Evolutionary conservation across 306 rosid species (phyloP), one percentile per base, ranked within the genome.

Genomic region (Oemleria cerasiformis): DNA sequence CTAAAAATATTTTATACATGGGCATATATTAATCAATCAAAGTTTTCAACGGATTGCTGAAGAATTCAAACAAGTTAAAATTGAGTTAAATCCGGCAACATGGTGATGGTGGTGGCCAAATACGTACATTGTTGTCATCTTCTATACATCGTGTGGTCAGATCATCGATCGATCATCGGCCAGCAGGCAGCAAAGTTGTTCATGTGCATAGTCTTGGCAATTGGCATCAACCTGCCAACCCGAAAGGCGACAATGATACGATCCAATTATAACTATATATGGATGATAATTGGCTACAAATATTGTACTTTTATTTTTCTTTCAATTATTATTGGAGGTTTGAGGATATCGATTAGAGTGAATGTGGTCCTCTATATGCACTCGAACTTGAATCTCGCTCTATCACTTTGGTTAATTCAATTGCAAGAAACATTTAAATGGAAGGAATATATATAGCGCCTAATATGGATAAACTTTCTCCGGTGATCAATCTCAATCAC

Each of bases 1-100:
- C 1, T 25, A 25, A 25, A 25, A 25, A 1, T 25, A 25, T 25
- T 25, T 25, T 25, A 1, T 1, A 25, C 44, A 9, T 49, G 49
- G 40, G 58, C 21, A 78, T 72, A n/a, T n/a, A n/a, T n/a, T n/a
- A n/a, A n/a, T 70, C 73, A 81, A 41, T 25, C 1, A 25, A 25
- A 25, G 68, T 67, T 75, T 79, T 82, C 84, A 81, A 84, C 75
- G 67, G 73, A 49, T 53, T 25, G 67, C 71, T 23, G 71, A 38
- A 23, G 30, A 17, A 15, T 4, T 9, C 7, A 56, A 10, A 43
- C 34, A 58, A 74, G 43, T 62, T 66, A 15, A 25, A 65, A 45
- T 75, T 30, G 30, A 25, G 30, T 25, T 25, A 25, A 25, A 25
- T 25, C 30, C 30, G 30, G 30, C 1, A 25, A 25, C 30, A 25